Evolutionary conservation across 75 land plant species (phyloP), one percentile per base, ranked within the genome.

Genomic region (Cryptomeria japonica): DNA sequence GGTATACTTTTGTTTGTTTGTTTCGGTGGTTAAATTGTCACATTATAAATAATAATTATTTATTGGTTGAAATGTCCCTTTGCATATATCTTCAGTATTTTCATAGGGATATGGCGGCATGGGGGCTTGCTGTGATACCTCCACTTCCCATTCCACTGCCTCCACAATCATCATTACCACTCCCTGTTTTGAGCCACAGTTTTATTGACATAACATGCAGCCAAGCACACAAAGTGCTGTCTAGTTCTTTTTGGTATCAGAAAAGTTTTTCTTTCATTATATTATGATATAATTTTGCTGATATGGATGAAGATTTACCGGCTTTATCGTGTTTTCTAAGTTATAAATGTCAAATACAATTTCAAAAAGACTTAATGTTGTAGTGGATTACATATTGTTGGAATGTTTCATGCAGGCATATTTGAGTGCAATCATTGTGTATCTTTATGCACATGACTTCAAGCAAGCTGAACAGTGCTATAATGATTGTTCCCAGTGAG

Each of bases 391-490:
- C 38, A 37, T 79, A 79, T 82, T 42, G 15, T 46, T 46, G 49
- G n/a, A 68, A 75, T 75, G 16, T 78, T 84, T 28, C 34, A 38
- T 92, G 44, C 94, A 98, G 99, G 99, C 97, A 87, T 97, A 96
- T 86, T 91, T 98, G 80, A 93, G 99, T 94, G 99, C 99, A 64
- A 95, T 98, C 32, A 90, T 98, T 76, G 96, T 97, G 80, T 94
- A 98, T 84, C 92, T 98, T 8, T 98, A 96, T 90, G 92, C 92
- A 13, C 95, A 97, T 87, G 99, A 97, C 90, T 91, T 96, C 73
- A 90, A 92, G 91, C 95, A 97, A 92, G 99, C 99, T 61, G 93
- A 97, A 88, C 96, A 97, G 75, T 98, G 99, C 91, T 92, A 94
- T 84, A 95, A 96, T 89, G 99, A 98, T 73, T 96, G 98, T 90